Conservation (phyloP, 1,284 basidiomycete genomes). For the Fomitopsis schrenkii region DNA sequence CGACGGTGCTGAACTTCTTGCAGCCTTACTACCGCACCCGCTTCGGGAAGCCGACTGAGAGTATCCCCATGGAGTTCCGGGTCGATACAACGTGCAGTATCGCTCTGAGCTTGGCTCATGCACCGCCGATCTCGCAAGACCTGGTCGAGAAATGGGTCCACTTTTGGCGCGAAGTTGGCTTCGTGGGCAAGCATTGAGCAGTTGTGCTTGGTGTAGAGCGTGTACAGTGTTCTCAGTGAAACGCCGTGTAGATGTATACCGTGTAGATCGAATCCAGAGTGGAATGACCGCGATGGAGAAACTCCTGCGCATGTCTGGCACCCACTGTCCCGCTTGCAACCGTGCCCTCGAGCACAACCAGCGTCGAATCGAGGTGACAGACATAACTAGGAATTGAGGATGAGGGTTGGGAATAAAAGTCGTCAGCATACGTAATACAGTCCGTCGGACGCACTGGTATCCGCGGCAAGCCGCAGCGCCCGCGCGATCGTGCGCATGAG, state of each 20-base stretch:
- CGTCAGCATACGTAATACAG: too few relatives aligned
- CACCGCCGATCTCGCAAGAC: conserved; percentile 3
- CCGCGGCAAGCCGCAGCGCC: not conserved
- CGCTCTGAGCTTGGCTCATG: conserved; percentile 4
- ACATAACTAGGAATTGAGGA: too few relatives aligned
- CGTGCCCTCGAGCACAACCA: too few relatives aligned
- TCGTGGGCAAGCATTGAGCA: not conserved
- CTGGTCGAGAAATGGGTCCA: conserved; percentile 10
- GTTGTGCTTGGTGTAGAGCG: too few relatives aligned
- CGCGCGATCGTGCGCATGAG: not conserved
- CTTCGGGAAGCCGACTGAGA: conserved; percentile 3
- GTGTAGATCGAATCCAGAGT: too few relatives aligned
- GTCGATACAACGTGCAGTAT: conserved; percentile 5
- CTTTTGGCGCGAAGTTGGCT: conserved; percentile 8
- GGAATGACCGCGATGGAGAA: too few relatives aligned
- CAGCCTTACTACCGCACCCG: conserved; percentile 9
- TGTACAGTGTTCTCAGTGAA: too few relatives aligned
- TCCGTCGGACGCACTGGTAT: not conserved
- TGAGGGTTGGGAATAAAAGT: too few relatives aligned
- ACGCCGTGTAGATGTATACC: not conserved
- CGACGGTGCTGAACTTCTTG: not conserved
- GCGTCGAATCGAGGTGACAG: too few relatives aligned
- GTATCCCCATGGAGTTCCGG: conserved; percentile 4
- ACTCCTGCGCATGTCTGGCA: too few relatives aligned
- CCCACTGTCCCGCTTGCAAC: too few relatives aligned